These are phyloP conservation scores for Apiospora rasikravindrae DNA, from an alignment of 2,329 filamentous ascomycete genomes.

Conservation along the genomic window DNA sequence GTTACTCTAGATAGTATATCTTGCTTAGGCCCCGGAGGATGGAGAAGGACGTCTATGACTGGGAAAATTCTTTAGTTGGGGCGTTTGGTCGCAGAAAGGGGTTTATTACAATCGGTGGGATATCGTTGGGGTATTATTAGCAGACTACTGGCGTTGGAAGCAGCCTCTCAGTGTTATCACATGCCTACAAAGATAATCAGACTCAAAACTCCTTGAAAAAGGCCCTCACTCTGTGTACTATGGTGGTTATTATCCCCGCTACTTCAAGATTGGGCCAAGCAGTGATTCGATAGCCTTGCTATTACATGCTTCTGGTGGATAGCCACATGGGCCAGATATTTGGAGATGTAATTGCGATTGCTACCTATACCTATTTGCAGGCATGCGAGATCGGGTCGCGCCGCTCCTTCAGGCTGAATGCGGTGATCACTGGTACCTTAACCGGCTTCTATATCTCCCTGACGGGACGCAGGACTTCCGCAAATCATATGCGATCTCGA, in stretches of 20 bases:
- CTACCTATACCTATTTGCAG: not conserved
- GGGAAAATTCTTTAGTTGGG: not conserved
- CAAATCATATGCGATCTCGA: not conserved
- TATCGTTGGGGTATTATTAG: not conserved
- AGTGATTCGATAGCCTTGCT: no score
- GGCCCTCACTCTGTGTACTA: not conserved
- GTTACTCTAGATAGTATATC: not conserved
- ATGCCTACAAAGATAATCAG: not conserved
- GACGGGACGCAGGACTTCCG: not conserved
- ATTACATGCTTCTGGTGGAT: no score
- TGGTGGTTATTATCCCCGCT: not conserved
- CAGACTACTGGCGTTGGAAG: not conserved
- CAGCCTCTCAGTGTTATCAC: not conserved
- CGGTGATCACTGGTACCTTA: conserved; percentile 1
- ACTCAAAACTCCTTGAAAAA: not conserved
- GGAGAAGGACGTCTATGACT: not conserved
- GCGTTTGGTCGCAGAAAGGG: not conserved
- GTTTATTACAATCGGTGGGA: not conserved
- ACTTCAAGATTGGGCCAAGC: no score
- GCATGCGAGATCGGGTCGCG: not conserved
- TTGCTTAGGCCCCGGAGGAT: not conserved
- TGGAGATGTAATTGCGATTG: not conserved
- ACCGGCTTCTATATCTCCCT: not conserved
- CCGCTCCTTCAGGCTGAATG: conserved; percentile 1
- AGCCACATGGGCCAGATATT: no score